Evolutionary conservation across 176 grass and related monocot species (phyloP), one percentile per base, ranked within the genome.

Genomic region (Ampelocalamus luodianensis): DNA sequence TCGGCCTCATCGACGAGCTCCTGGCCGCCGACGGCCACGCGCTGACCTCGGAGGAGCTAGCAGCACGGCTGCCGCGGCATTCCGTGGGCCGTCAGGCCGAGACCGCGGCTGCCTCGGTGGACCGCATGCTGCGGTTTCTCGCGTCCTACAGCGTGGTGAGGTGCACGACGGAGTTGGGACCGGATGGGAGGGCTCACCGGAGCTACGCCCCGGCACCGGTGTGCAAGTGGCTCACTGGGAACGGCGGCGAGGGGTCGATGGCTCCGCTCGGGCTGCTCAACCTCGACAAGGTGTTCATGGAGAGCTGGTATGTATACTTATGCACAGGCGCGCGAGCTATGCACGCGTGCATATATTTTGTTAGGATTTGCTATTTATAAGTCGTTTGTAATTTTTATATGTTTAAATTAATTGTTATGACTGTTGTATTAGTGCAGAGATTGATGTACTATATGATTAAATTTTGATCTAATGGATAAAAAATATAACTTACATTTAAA

Each of bases 171-270:
- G 83, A 78, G 20, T 3, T 23, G 13, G 63, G 55, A 5, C 68
- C 40, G 17, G 77, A 76, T 39, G 71, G 69, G 2, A 22, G 0
- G 10, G 13, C 34, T 0, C 18, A 32, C 12, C 40, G 45, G 17
- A 27, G 71, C 15, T 93, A 93, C 58, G n/a, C 81, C 6, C 64
- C 81, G 0, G 64, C 68, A 13, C 81, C 88, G 0, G 77, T 74
- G 22, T 93, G 87, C 87, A 71, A 80, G 64, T 93, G 85, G 84
- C 64, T 93, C 39, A 74, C 80, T 34, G 75, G 45, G 42, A 92
- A 90, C 26, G n/a, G 81, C 1, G 50, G 83, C 23, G 68, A 71
- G 4, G 80, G 79, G 18, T 92, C 91, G 42, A 38, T 90, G 43
- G 84, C 6, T 13, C 74, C 51, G 15, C 43, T 50, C 16, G 10